Evolutionary conservation across 2,329 filamentous ascomycete species (phyloP).

Genomic region (Colletotrichum agaves): DNA sequence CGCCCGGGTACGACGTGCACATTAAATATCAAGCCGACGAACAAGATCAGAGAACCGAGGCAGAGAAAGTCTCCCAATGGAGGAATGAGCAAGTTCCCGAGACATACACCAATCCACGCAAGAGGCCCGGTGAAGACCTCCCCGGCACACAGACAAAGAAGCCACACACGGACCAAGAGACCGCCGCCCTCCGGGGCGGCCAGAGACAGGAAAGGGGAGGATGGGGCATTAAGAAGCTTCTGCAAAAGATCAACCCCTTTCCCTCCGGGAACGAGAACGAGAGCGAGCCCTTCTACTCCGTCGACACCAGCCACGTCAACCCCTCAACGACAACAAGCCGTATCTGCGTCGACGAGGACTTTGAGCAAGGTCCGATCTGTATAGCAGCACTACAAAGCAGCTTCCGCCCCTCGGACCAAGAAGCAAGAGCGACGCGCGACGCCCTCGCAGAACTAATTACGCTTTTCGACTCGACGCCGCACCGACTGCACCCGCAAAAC

Average conservation of each 20-base stretch:
- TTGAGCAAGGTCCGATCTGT: not conserved
- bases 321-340: not conserved
- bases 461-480: not conserved
- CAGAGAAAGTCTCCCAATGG: not conserved
- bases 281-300: not conserved
- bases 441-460: not conserved
- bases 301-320: not conserved
- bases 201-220: not conserved
- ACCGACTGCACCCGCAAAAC: not conserved
- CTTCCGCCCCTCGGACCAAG: not conserved
- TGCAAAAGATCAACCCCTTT: slow-evolving; percentile 1
- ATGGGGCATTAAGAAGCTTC: not conserved
- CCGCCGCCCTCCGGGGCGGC: slow-evolving; percentile 7
- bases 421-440: not conserved
- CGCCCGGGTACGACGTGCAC: not conserved
- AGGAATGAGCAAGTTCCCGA: not conserved
- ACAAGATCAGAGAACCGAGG: slow-evolving; percentile 6
- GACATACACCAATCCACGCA: not conserved
- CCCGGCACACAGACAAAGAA: not conserved
- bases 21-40: slow-evolving; percentile 9
- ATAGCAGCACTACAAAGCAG: not conserved
- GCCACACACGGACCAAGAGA: not conserved
- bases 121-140: slow-evolving; percentile 11
- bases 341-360: not conserved
- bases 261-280: not conserved